A percentile compares a stretch with the other conserved stretches of the same genome.
Evolutionary conservation across 2,329 filamentous ascomycete species (phyloP).

Genomic region (Mycosphaerelloides madeirae): DNA sequence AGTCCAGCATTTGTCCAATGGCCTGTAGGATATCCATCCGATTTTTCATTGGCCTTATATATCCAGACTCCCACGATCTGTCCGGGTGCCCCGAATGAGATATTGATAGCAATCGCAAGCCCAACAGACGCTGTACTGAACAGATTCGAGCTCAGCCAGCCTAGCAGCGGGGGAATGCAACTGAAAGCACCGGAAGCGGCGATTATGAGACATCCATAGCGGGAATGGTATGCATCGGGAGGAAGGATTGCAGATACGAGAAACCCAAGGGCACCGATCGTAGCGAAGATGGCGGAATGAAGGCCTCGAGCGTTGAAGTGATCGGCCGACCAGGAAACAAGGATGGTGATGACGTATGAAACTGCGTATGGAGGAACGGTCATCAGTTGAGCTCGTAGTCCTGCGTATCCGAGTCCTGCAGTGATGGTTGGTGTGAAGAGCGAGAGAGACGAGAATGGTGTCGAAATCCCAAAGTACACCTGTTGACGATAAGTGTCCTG

Average conservation of each 20-base stretch:
- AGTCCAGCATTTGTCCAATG: conserved; percentile 63
- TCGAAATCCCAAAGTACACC: conserved; percentile 48
- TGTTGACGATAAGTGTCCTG: conserved; percentile 14
- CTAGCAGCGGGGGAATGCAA: conserved; percentile 64
- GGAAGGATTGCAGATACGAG: conserved; percentile 61
- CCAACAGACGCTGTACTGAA: conserved; percentile 61
- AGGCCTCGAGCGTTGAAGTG: conserved; percentile 54
- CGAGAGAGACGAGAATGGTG: conserved; percentile 25
- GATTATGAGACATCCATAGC: conserved; percentile 68
- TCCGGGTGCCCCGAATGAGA: conserved; percentile 62
- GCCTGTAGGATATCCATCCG: conserved; percentile 62
- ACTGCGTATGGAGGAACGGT: conserved; percentile 32
- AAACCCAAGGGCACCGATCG: conserved; percentile 54
- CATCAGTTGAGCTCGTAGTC: conserved; percentile 42
- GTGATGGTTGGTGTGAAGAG: conserved; percentile 47
- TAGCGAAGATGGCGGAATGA: conserved; percentile 47
- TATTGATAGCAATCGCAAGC: conserved; percentile 65
- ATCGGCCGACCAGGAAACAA: conserved; percentile 54
- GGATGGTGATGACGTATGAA: conserved; percentile 45
- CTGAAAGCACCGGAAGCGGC: conserved; percentile 63
- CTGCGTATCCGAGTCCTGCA: conserved; percentile 57
- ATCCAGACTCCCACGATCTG: conserved; percentile 73
- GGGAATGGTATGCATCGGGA: conserved; percentile 52
- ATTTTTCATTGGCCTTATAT: conserved; percentile 60
- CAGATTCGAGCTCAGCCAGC: conserved; percentile 67